phyloP scores from a whole-genome alignment of 2,329 filamentous ascomycete species.

The Sclerotinia spermophila region DNA sequence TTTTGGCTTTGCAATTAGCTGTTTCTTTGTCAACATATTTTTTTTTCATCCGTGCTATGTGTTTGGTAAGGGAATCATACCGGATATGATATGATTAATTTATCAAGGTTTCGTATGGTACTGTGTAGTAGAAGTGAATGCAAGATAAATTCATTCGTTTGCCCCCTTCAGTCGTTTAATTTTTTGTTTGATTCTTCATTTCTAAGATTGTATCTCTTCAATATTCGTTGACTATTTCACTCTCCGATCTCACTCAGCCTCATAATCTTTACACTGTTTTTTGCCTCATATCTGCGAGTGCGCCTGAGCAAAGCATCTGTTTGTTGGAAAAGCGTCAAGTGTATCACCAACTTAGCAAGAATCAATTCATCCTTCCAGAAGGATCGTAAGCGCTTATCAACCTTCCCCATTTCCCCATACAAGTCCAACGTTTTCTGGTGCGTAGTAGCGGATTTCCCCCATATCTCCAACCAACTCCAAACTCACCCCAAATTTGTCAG shows the following conservation, averaged over 20 bases:
- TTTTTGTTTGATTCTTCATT: slow-evolving; percentile 2
- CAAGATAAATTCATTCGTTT: slow-evolving; percentile 19
- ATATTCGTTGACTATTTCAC: neutral
- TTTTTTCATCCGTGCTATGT: slow-evolving; percentile 7
- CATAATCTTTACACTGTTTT: neutral
- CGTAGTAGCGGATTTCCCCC: slow-evolving; percentile 9
- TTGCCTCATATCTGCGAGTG: slow-evolving; percentile 4
- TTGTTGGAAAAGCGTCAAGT: slow-evolving; percentile 16
- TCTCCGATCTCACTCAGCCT: slow-evolving; percentile 7
- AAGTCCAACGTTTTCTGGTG: slow-evolving; percentile 10
- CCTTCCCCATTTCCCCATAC: slow-evolving; percentile 9
- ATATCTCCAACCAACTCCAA: slow-evolving; percentile 4
- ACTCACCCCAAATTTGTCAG: slow-evolving; percentile 12
- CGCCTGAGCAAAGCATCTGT: slow-evolving; percentile 12
- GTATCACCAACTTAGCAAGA: slow-evolving; percentile 11
- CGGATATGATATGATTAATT: slow-evolving; percentile 18
- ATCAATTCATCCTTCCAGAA: slow-evolving; percentile 13
- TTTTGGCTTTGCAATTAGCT: neutral
- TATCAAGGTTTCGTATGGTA: slow-evolving; percentile 11
- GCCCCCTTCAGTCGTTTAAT: neutral
- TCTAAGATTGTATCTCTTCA: neutral
- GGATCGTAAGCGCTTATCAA: slow-evolving; percentile 18
- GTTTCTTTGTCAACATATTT: slow-evolving; percentile 7
- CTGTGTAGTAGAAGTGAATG: slow-evolving; percentile 13
- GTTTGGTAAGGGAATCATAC: slow-evolving; percentile 11